Conservation (phyloP, 1,284 basidiomycete species). For the Pyrrhoderma noxium region DNA sequence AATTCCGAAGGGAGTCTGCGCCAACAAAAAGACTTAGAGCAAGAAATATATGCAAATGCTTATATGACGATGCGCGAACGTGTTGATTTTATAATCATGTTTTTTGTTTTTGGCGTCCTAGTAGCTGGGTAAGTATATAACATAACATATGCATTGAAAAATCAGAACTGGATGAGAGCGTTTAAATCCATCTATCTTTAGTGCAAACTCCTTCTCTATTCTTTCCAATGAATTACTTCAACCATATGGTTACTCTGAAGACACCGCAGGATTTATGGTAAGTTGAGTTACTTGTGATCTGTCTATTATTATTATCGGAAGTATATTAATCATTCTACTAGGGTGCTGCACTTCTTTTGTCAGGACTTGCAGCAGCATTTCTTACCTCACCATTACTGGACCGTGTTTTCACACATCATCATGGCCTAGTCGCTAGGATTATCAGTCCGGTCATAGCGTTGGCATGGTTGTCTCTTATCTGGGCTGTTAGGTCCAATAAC, state of each 20-base stretch:
- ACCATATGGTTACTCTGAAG: constrained; percentile 65
- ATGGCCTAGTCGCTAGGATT: constrained; percentile 52
- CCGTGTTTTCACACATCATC: constrained; percentile 63
- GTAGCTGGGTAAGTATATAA: constrained; percentile 59
- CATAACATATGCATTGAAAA: too few species aligned
- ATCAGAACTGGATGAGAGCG: too few species aligned
- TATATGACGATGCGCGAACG: constrained; percentile 59
- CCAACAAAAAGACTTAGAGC: too few species aligned
- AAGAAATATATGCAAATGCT: constrained; percentile 27
- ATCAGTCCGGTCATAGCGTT: constrained; percentile 53
- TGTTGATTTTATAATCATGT: constrained; percentile 57
- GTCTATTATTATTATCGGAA: background rate
- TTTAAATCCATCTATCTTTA: constrained; percentile 21
- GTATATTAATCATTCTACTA: background rate
- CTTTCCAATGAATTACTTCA: constrained; percentile 59
- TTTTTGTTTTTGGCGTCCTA: constrained; percentile 53
- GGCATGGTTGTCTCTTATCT: constrained; percentile 66
- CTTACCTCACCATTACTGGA: constrained; percentile 69
- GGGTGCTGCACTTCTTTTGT: constrained; percentile 57
- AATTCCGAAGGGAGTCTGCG: too few species aligned
- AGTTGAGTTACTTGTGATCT: background rate
- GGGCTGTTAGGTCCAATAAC: constrained; percentile 63
- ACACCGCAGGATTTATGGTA: constrained; percentile 52
- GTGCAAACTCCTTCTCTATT: constrained; percentile 46
- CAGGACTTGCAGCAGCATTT: constrained; percentile 60